Evolutionary conservation across 2,329 filamentous ascomycete species (phyloP), one percentile per base, ranked within the genome.

Genomic region (Microdochium paspali): DNA sequence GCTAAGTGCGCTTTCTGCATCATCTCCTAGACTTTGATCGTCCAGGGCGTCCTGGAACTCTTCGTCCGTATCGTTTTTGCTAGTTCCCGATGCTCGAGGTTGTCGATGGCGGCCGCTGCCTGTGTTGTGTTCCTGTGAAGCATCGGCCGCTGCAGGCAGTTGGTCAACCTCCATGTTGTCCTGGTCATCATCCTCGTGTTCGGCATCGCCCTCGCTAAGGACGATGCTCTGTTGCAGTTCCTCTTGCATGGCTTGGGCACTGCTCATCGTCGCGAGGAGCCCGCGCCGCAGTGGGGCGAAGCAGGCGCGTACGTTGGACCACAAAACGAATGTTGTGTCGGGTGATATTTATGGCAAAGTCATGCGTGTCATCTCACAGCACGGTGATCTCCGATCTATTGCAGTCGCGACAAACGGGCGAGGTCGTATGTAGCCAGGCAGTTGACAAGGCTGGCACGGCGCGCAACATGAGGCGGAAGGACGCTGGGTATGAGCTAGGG

Each of bases 221-320:
- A 74, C 65, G 40, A 71, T 72, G 59, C 74, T 78, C 55, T 77
- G 73, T 56, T 79, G 77, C 48, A 78, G 66, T 60, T 79, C 73
- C 50, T 80, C 76, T 58, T 79, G 71, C 65, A 76, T 78, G 45
- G 72, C 66, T 56, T 77, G 75, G 47, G 72, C 68, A 55, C 70
- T 76, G 46, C 70, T 62, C 72, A 77, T 77, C 44, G 53, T 64
- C 55, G 35, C 35, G 35, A 40, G 13, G 18, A 21, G 18, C 35
- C 35, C 35, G 18, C 55, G 35, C 35, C 35, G 12, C 18, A 21
- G 18, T 40, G 15, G 18, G 35, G 35, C 35, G 35, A 40, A 20
- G 35, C 18, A 40, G 35, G 35, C 18, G 35, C 35, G 35, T 20
- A 21, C 35, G 35, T 20, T 40, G 35, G 35, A 40, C 18, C 35